A percentile compares a stretch with the other conserved stretches of the same genome.
phyloP scores from a whole-genome alignment of 1,139 yeast genomes.

The Zygotorulaspora mrakii region DNA sequence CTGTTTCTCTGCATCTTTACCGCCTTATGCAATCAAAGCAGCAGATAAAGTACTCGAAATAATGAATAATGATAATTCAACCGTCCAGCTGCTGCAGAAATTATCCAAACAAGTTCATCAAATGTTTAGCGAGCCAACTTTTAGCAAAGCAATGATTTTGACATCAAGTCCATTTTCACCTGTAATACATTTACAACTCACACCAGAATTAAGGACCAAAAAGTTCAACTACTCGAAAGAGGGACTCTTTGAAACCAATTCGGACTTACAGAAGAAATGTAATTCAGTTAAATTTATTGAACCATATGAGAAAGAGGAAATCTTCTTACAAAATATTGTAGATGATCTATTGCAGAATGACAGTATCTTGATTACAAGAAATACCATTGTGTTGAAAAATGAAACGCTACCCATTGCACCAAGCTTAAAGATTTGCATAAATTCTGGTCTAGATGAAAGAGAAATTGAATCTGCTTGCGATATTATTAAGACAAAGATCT shows the following conservation, averaged over 20 bases:
- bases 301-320: constrained; percentile 56
- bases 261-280: constrained; percentile 32
- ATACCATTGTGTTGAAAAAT: constrained; percentile 65
- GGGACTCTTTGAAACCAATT: constrained; percentile 28
- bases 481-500: constrained; percentile 18
- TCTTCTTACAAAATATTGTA: constrained; percentile 59
- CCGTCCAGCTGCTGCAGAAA: constrained; percentile 37
- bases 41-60: constrained; percentile 56
- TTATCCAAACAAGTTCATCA: constrained; percentile 41
- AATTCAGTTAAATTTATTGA: constrained; percentile 37
- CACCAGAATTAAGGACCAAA: constrained; percentile 38
- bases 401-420: constrained; percentile 77
- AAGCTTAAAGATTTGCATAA: constrained; percentile 60
- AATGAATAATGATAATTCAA: constrained; percentile 40
- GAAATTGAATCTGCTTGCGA: constrained; percentile 44
- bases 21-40: constrained; percentile 84
- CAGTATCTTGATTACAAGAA: constrained; percentile 63
- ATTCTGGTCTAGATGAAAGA: constrained; percentile 48
- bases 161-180: constrained; percentile 64
- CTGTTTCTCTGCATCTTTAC: constrained; percentile 91
- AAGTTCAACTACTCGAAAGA: constrained; percentile 33
- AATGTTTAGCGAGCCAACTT: constrained; percentile 38
- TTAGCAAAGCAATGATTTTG: constrained; percentile 44
- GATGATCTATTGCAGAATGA: constrained; percentile 49
- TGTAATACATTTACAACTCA: constrained; percentile 57